phyloP scores from a whole-genome alignment of 176 grass and related monocot species.

The Rhipidocladum racemiflorum region DNA sequence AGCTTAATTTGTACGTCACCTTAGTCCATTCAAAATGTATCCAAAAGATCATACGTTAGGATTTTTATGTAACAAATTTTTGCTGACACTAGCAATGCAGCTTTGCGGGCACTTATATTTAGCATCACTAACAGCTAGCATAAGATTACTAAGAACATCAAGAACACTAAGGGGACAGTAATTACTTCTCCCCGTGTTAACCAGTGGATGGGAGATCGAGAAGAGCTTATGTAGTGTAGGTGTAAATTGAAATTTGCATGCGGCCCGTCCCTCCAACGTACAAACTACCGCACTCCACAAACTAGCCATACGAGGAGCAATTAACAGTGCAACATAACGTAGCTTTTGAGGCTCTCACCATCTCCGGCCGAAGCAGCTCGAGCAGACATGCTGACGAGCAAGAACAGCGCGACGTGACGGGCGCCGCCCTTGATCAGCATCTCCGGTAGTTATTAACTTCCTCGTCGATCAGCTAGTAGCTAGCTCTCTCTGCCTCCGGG shows the following conservation, averaged over 20 bases:
- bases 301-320: neutral
- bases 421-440: slow-evolving; percentile 21
- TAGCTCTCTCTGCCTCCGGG: neutral
- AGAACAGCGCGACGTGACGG: neutral
- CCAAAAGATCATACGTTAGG: neutral
- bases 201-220: neutral
- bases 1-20: neutral
- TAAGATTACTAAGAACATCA: neutral
- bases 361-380: neutral
- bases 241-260: neutral
- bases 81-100: neutral
- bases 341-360: slow-evolving; percentile 20
- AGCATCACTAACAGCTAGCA: neutral
- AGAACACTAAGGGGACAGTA: too few species aligned
- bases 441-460: neutral
- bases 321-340: neutral
- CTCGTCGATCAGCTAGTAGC: neutral
- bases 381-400: slow-evolving; percentile 24
- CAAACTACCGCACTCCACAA: neutral
- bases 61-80: neutral
- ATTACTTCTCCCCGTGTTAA: neutral
- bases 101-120: neutral
- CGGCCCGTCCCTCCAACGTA: neutral
- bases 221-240: neutral
- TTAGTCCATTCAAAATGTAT: neutral